Percentiles rank a stretch among this genome's conserved stretches.
Conservation (phyloP, 202 grass and related monocot species). For the Elaeis oleifera region DNA sequence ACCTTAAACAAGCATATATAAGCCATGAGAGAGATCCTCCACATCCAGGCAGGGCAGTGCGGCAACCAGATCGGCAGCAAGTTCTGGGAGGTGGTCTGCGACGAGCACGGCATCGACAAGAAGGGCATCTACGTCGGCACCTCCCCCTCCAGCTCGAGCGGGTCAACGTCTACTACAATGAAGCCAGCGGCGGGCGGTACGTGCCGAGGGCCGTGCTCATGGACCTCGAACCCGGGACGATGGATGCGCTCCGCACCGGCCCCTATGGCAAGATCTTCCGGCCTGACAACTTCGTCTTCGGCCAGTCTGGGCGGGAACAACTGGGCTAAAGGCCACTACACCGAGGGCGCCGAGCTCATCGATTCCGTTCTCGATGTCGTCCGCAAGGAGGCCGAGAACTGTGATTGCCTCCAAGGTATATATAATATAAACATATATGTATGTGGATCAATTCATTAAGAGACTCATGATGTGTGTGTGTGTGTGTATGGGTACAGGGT, state of each 20-base stretch:
- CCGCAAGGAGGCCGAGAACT: slow-evolving; percentile 23
- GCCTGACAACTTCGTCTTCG: slow-evolving; percentile 25
- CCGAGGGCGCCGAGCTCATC: slow-evolving; percentile 31
- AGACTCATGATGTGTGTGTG: too few relatives aligned
- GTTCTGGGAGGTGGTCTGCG: slow-evolving; percentile 23
- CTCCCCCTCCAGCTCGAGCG: slow-evolving; percentile 19
- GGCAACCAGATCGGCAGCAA: slow-evolving; percentile 24
- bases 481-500: slow-evolving; percentile 5
- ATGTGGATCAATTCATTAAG: too few relatives aligned
- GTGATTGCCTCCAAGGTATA: slow-evolving; percentile 19
- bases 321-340: slow-evolving; percentile 52
- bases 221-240: slow-evolving; percentile 19
- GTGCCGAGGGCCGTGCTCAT: slow-evolving; percentile 21
- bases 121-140: slow-evolving; percentile 15
- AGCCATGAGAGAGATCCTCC: slow-evolving; percentile 18
- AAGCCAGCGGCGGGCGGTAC: slow-evolving; percentile 20
- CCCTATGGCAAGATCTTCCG: slow-evolving; percentile 18
- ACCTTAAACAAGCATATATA: neutral
- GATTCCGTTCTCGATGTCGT: slow-evolving; percentile 19
- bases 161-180: slow-evolving; percentile 24
- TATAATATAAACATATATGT: neutral
- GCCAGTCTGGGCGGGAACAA: slow-evolving; percentile 28
- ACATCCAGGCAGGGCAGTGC: slow-evolving; percentile 20
- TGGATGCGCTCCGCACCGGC: slow-evolving; percentile 20
- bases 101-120: slow-evolving; percentile 20